Base-by-base conservation (phyloP, 2,329 filamentous ascomycete genomes). In the Diaporthe ilicicola region DNA sequence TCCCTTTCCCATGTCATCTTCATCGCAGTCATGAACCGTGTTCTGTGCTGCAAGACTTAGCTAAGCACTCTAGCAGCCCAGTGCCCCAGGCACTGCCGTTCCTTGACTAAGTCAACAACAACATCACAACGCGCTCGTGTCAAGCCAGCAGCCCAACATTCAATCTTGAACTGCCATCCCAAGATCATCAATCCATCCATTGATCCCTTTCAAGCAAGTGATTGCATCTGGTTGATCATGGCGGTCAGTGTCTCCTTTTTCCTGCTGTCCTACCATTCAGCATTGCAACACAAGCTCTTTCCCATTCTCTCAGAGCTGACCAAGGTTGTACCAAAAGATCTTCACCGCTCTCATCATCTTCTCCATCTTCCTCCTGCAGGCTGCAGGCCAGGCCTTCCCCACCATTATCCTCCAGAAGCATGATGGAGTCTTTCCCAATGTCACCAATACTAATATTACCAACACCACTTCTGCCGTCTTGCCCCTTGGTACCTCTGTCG, bases 341-440 rank as follows among this genome's bases (percentile, higher is more conserved):
- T 64, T 50, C 44, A 50, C 12, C 8, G 13, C 15, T 13, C 44
- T 64, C 24, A 15, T 50, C 59, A 13, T 50, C 44, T 37, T 64
- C 59, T 64, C 44, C 29, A 3, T 50, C n/a, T 48, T 50, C 59
- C 59, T 64, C 29, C 44, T 64, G 44, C 59, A 64, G 44, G 59
- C 48, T 27, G 59, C 59, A 2, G 59, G 59, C 24, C 27, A 37
- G 12, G 59, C 44, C 44, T 64, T 64, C 9, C 59, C 59, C 9
- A 64, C 59, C n/a, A 64, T 64, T 6, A 48, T 50, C n/a, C 19
- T 64, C 13, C 44, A 50, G 29, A 29, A 50, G 59, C 8, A 64
- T 34, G 44, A 50, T 64, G 59, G 59, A 50, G 44, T 64, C 44
- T 64, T 64, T 5, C 59, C 59, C 59, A 50, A 64, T 19, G 44